A percentile compares a stretch with the other conserved stretches of the same genome.
Evolutionary conservation across 179 eudicot genomes (phyloP).

Genomic region (Vitellaria paradoxa): DNA sequence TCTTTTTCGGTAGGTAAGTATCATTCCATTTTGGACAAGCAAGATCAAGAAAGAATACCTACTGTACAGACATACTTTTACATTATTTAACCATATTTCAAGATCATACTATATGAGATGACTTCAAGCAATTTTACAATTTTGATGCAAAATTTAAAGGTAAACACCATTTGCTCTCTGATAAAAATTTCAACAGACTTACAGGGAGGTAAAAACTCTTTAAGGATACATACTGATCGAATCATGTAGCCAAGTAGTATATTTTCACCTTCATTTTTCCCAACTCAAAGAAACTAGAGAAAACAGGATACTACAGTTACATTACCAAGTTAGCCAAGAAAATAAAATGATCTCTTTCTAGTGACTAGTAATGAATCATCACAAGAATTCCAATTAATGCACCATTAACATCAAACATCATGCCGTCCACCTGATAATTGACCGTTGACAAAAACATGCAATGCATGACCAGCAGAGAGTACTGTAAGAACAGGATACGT

Average conservation of each 20-base stretch:
- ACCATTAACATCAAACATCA: neutral
- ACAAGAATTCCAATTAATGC: too few relatives aligned
- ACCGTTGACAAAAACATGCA: conserved; percentile 91
- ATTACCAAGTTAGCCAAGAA: neutral
- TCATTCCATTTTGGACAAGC: neutral
- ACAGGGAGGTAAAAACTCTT: neutral
- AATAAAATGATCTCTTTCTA: neutral
- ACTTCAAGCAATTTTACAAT: neutral
- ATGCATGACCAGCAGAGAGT: conserved; percentile 90
- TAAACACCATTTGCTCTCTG: neutral
- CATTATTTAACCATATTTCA: neutral
- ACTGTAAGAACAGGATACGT: conserved; percentile 72
- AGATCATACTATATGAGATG: neutral
- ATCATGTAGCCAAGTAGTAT: neutral
- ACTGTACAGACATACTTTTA: neutral
- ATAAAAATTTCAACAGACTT: neutral
- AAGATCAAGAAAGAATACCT: neutral
- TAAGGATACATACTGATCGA: neutral
- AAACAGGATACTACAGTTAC: neutral
- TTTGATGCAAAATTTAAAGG: neutral
- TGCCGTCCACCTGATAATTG: conserved; percentile 63
- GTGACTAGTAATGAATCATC: neutral
- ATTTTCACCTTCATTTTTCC: conserved; percentile 8
- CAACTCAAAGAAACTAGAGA: neutral
- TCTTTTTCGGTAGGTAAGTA: too few relatives aligned